phyloP scores from a whole-genome alignment of 2,329 filamentous ascomycete genomes.

The Penicillium sp. region DNA sequence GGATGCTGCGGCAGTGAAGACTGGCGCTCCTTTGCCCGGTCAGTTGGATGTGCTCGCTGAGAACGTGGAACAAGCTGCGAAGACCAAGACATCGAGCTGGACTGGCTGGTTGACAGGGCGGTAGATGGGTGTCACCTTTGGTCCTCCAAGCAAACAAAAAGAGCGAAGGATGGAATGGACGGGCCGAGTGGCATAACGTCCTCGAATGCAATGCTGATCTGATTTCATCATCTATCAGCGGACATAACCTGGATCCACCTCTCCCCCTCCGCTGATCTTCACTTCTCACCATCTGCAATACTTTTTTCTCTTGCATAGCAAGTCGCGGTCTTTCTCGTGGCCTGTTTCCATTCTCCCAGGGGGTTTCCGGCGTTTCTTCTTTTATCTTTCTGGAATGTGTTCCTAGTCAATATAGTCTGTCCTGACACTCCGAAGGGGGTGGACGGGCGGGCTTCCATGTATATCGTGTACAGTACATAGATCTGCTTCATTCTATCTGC shows the following conservation, averaged over 20 bases:
- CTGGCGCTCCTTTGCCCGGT: slow-evolving; percentile 22
- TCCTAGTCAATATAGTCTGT: slow-evolving; percentile 15
- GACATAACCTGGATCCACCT: background rate
- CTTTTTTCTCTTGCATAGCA: slow-evolving; percentile 27
- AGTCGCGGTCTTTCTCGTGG: slow-evolving; percentile 18
- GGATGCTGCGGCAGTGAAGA: slow-evolving; percentile 27
- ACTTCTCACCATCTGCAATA: slow-evolving; percentile 11
- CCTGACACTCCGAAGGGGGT: slow-evolving; percentile 10
- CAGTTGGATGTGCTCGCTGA: slow-evolving; percentile 38
- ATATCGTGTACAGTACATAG: slow-evolving; percentile 40
- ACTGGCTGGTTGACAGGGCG: slow-evolving; percentile 42
- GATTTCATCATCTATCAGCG: background rate
- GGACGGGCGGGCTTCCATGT: slow-evolving; percentile 16
- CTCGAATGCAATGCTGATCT: background rate
- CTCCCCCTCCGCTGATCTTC: background rate
- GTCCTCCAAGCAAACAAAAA: slow-evolving; percentile 2
- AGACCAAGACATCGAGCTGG: slow-evolving; percentile 41
- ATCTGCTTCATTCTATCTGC: slow-evolving; percentile 19
- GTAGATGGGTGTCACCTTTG: slow-evolving; percentile 19
- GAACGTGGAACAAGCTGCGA: slow-evolving; percentile 38
- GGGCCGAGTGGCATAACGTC: background rate
- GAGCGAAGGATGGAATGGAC: slow-evolving; percentile 2
- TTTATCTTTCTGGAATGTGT: slow-evolving; percentile 19
- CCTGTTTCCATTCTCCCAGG: slow-evolving; percentile 28
- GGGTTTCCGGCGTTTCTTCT: slow-evolving; percentile 34